Base-by-base conservation (phyloP, 805 yeast genomes). In the Saturnispora serradocipensis region DNA sequence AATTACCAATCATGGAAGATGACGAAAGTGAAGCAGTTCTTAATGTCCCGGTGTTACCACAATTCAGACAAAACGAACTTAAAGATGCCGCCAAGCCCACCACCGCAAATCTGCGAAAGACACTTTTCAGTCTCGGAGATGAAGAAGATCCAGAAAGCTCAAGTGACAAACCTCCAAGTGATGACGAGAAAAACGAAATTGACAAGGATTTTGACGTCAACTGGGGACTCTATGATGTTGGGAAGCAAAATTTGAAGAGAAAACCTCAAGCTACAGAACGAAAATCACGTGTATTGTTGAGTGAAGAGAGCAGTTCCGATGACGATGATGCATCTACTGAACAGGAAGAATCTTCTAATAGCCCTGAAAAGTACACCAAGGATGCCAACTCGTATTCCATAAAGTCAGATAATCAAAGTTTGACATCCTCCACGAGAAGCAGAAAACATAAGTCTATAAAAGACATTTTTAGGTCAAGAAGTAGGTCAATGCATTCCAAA, bases 141-240 rank as follows among this genome's bases (percentile, higher is more conserved):
- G 32, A 28, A 28, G 36, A 50, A 35, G 43, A 38, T 13, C 27
- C 42, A 3, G 44, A 32, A 40, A 44, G 22, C n/a, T 18, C 30
- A 8, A 44, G 10, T 5, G 28, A 30, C 7, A 32, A 5, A 4
- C 30, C 11, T 15, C 15, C n/a, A 15, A 20, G 16, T 8, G 42
- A 34, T n/a, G 16, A 38, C 18, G 47, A 54, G 32, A 48, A 34
- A 25, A 51, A 54, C 20, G 63, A 63, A 39, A 62, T 66, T 11
- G 68, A 66, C 48, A 59, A 64, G 28, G 70, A 66, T 53, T 66
- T 66, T 36, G 67, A 66, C 48, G 54, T 57, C 18, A 67, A 61
- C 42, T 66, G 51, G 47, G 38, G 13, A 18, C 35, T 22, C 9
- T 34, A 35, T 10, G 46, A 25, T 46, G 48, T 42, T 50, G 46